A percentile compares a stretch with the other conserved stretches of the same genome.
phyloP scores from a whole-genome alignment of 805 yeast genomes.

The Wickerhamiella azymoides region DNA sequence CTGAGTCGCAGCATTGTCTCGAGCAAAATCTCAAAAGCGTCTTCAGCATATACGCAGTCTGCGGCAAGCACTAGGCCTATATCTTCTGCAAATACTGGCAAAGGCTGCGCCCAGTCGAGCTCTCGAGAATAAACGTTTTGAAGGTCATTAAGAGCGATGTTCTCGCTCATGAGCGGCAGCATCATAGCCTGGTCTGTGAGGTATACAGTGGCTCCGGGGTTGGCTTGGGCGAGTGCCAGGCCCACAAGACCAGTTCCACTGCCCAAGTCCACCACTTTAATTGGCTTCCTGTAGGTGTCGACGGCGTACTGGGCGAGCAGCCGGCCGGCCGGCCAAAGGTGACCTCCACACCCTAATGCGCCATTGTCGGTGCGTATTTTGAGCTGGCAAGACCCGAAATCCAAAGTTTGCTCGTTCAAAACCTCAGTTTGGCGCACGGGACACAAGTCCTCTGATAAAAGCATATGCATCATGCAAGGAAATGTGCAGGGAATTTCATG shows the following conservation, averaged over 20 bases:
- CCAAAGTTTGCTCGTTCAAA: not conserved
- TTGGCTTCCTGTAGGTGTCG: conserved; percentile 14
- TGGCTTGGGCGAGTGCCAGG: conserved; percentile 24
- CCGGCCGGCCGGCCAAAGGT: conserved; percentile 49
- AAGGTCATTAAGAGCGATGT: conserved; percentile 31
- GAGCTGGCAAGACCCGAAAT: not conserved
- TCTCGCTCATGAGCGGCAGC: conserved; percentile 35
- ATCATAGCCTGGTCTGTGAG: conserved; percentile 38
- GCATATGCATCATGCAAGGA: not conserved
- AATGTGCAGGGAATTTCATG: not conserved
- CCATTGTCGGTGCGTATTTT: conserved; percentile 43
- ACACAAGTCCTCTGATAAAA: not conserved
- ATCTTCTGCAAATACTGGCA: conserved; percentile 23
- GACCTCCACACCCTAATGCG: conserved; percentile 49
- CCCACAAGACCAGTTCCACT: conserved; percentile 50
- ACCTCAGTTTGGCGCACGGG: not conserved
- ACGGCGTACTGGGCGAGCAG: conserved; percentile 34
- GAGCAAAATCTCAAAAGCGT: conserved; percentile 39
- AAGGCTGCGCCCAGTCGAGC: conserved; percentile 69
- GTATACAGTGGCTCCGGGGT: conserved; percentile 22
- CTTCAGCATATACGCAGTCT: conserved; percentile 44
- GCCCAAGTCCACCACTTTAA: conserved; percentile 37
- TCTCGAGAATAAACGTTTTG: conserved; percentile 31
- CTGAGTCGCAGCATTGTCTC: conserved; percentile 35
- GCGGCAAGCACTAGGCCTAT: conserved; percentile 41